Evolutionary conservation across 306 rosid genomes (phyloP), one percentile per base, ranked within the genome.

Genomic region (Quercus bicolor): DNA sequence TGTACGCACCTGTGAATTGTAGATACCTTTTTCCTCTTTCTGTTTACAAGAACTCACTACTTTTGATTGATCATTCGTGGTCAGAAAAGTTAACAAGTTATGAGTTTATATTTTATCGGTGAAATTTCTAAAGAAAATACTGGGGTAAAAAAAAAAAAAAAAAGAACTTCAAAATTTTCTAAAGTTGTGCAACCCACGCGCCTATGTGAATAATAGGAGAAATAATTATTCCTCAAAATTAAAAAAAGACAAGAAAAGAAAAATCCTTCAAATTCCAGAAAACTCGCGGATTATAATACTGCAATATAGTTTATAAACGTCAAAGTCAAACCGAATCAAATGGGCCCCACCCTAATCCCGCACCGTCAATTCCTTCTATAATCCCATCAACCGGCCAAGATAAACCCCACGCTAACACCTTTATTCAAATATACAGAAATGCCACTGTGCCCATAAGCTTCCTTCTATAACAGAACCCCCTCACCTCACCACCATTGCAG

Each of bases 1-100:
- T 0, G 45, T 0, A 0, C 8, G 11, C 45, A 37, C 7, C 3
- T 2, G 0, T 40, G 3, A 7, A 2, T 7, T 8, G 45, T 0
- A 2, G 11, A 8, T 40, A 40, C 2, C 2, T 2, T 40, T 40
- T 40, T 2, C 45, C 11, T 6, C 43, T 10, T 34, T 0, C 37
- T 34, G 43, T 6, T 1, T 7, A 0, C 45, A 40, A 40, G 45
- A 40, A 7, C 11, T 40, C 11, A 2, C 11, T 7, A 40, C 45
- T 7, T 40, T 40, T 7, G 2, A 40, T 40, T 40, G 45, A 7
- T 7, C 45, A 40, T 7, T 8, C 11, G 2, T 7, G 2, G 45
- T 0, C 2, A 6, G 45, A 37, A 37, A 37, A 37, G 45, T 1
- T 37, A 37, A 37, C 10, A 37, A 37, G 43, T 37, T 37, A 10